Percentiles rank a stretch among this genome's conserved stretches.
These are phyloP conservation scores for Pyracantha coccinea DNA, from an alignment of 331 rosid genomes.

Conservation along the genomic window DNA sequence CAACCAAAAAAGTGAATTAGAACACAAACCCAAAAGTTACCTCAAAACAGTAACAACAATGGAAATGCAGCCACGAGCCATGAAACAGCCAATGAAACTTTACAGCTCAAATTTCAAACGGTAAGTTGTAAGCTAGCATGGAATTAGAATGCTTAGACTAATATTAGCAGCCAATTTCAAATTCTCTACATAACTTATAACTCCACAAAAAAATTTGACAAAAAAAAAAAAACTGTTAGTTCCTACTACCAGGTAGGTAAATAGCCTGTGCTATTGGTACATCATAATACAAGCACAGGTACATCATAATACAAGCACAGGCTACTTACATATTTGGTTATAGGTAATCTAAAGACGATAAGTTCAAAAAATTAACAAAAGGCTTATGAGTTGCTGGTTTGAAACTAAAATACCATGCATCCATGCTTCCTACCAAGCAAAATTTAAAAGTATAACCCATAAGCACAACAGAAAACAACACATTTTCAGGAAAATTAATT, in stretches of 20 bases:
- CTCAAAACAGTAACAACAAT: background rate
- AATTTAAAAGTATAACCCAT: background rate
- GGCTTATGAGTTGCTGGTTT: background rate
- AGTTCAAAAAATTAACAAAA: background rate
- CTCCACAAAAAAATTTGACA: background rate
- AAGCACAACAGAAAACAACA: background rate
- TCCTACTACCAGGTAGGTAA: background rate
- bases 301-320: too few species aligned
- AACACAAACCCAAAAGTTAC: background rate
- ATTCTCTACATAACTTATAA: background rate
- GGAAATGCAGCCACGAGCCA: background rate
- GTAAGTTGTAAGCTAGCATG: background rate
- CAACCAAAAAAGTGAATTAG: slow-evolving; percentile 16
- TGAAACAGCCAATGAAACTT: background rate
- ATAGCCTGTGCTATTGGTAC: background rate
- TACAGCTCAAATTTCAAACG: background rate
- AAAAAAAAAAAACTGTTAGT: background rate
- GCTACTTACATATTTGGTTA: too few species aligned
- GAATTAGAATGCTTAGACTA: background rate
- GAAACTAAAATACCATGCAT: background rate
- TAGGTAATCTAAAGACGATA: background rate
- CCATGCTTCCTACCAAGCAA: background rate
- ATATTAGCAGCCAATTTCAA: background rate
- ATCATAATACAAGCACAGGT: too few species aligned
- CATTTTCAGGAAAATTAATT: background rate